A percentile compares a stretch with the other conserved stretches of the same genome.
phyloP scores from a whole-genome alignment of 768 basidiomycete genomes.

The Kwoniella bestiolae region DNA sequence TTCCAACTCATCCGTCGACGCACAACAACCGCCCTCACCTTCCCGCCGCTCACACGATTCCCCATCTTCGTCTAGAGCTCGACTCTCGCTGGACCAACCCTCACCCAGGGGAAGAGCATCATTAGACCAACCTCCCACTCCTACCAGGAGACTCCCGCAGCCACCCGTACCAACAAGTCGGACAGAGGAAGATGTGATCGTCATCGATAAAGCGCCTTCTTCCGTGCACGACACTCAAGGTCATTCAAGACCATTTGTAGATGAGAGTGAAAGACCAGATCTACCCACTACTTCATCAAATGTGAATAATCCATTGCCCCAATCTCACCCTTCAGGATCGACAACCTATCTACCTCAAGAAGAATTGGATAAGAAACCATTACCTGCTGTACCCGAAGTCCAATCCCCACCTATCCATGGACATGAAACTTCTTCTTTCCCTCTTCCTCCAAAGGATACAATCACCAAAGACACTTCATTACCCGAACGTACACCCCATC shows the following conservation, averaged over 20 bases:
- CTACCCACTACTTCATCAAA: slow-evolving; percentile 38
- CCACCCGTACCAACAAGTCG: background rate
- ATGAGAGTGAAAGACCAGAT: slow-evolving; percentile 31
- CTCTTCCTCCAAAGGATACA: too few species aligned
- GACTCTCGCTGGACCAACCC: background rate
- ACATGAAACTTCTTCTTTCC: slow-evolving; percentile 9
- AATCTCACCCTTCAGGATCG: background rate
- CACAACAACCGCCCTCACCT: slow-evolving; percentile 7
- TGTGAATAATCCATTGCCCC: slow-evolving; percentile 34
- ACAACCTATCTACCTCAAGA: slow-evolving; percentile 10
- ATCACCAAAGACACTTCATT: background rate
- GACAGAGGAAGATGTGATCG: slow-evolving; percentile 19
- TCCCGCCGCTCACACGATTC: background rate
- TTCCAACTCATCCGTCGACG: slow-evolving; percentile 15
- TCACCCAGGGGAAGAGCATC: background rate
- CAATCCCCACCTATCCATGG: background rate
- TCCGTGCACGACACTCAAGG: slow-evolving; percentile 11
- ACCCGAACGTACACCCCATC: background rate
- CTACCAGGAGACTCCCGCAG: background rate
- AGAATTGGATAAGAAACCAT: slow-evolving; percentile 10
- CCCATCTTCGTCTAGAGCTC: background rate
- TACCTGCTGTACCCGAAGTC: slow-evolving; percentile 21
- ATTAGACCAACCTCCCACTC: background rate
- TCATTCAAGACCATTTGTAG: slow-evolving; percentile 24
- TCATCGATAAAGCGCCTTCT: slow-evolving; percentile 8